Percentiles rank a stretch among this genome's conserved stretches.
phyloP scores from a whole-genome alignment of 163 green algal genomes.

The Volvox carteri region DNA sequence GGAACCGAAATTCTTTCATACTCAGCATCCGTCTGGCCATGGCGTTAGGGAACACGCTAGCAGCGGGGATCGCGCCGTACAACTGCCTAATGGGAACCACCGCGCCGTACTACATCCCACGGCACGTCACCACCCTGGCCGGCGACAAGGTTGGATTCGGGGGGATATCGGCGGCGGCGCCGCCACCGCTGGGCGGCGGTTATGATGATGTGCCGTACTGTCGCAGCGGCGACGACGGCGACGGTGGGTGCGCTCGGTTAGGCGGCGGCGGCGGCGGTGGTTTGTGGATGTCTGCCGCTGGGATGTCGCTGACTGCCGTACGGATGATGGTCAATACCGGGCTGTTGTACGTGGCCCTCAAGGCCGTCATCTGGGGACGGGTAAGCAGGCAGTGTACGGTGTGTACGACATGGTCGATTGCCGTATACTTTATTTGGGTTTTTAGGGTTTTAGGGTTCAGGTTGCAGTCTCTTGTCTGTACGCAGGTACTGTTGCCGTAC shows the following conservation, averaged over 20 bases:
- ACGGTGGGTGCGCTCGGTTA: background rate
- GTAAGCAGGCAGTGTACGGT: too few species aligned
- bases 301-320: background rate
- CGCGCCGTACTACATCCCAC: constrained; percentile 24
- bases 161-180: too few species aligned
- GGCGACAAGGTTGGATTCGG: too few species aligned
- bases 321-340: background rate
- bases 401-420: too few species aligned
- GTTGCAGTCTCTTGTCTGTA: background rate
- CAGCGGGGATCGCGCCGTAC: background rate
- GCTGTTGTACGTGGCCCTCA: constrained; percentile 7
- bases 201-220: too few species aligned
- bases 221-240: background rate
- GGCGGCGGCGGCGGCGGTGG: background rate
- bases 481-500: constrained; percentile 6
- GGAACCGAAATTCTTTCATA: background rate
- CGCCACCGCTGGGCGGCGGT: too few species aligned
- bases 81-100: constrained; percentile 23
- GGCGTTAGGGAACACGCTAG: constrained; percentile 11
- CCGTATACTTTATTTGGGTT: too few species aligned
- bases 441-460: too few species aligned
- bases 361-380: constrained; percentile 29
- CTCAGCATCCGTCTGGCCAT: background rate
- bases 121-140: background rate
- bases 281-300: background rate